Percentiles rank a stretch among this genome's conserved stretches.
Conservation (phyloP, 2,329 filamentous ascomycete genomes). For the Stagonosporopsis rhizophila region DNA sequence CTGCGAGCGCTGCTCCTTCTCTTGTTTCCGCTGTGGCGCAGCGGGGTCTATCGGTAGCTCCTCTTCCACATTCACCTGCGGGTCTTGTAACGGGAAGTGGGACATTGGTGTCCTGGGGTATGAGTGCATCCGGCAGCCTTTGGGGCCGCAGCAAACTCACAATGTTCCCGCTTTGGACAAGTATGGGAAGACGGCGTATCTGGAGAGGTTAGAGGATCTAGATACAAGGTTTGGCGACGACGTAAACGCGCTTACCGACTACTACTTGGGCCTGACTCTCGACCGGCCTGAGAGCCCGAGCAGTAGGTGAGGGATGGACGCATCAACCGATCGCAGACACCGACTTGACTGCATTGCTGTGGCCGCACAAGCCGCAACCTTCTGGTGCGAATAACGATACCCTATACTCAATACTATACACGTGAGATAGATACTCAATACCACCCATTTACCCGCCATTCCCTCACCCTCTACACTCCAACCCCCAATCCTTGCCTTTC, state of each 20-base stretch:
- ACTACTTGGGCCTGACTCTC: constrained; percentile 39
- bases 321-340: too few relatives aligned
- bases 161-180: constrained; percentile 1
- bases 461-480: too few relatives aligned
- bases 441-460: too few relatives aligned
- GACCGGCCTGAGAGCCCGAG: constrained; percentile 33
- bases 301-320: background rate
- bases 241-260: constrained; percentile 45
- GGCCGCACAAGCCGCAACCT: too few relatives aligned
- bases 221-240: constrained; percentile 41
- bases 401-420: too few relatives aligned
- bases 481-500: too few relatives aligned
- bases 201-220: constrained; percentile 16
- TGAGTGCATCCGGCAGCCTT: constrained; percentile 36
- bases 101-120: constrained; percentile 50
- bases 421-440: too few relatives aligned
- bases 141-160: background rate
- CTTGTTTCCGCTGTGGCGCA: constrained; percentile 51
- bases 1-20: constrained; percentile 53
- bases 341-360: too few relatives aligned
- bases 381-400: too few relatives aligned
- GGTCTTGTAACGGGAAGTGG: constrained; percentile 44
- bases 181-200: constrained; percentile 21
- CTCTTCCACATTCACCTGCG: constrained; percentile 38
- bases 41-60: constrained; percentile 24